phyloP scores from a whole-genome alignment of 2,329 filamentous ascomycete species.

The Pestalotiopsis sp. region DNA sequence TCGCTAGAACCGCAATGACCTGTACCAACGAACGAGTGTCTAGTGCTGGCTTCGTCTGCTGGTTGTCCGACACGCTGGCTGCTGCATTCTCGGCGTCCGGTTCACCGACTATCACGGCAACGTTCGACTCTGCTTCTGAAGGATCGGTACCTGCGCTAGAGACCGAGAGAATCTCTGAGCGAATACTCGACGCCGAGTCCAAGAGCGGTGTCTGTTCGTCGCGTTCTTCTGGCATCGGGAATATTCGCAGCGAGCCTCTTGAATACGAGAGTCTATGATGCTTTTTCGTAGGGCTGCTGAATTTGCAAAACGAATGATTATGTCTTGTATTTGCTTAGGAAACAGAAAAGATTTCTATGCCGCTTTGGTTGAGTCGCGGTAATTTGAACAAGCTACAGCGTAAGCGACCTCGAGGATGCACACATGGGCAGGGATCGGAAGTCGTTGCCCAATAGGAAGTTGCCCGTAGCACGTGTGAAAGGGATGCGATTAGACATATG shows the following conservation, averaged over 20 bases:
- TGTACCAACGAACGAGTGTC: slow-evolving; percentile 6
- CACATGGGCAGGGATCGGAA: neutral
- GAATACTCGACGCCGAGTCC: neutral
- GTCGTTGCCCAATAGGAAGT: slow-evolving; percentile 5
- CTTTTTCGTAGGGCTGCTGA: neutral
- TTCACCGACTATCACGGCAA: neutral
- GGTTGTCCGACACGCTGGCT: neutral
- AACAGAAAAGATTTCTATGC: neutral
- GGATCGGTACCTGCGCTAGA: neutral
- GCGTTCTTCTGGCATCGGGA: neutral
- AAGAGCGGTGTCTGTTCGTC: slow-evolving; percentile 9
- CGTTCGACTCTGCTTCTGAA: neutral
- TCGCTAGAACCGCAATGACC: slow-evolving; percentile 4
- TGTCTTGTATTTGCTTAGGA: neutral
- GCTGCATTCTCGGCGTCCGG: neutral
- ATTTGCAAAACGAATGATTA: neutral
- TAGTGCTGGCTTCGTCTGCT: slow-evolving; percentile 1
- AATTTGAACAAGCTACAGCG: neutral
- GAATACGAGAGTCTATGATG: neutral
- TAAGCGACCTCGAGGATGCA: neutral
- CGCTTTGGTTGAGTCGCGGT: neutral
- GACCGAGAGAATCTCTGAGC: neutral
- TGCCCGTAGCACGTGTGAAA: neutral
- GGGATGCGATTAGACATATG: neutral
- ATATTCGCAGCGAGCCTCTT: neutral